Evolutionary conservation across 2,329 filamentous ascomycete species (phyloP), one percentile per base, ranked within the genome.

Genomic region (Cladosporium sp.): DNA sequence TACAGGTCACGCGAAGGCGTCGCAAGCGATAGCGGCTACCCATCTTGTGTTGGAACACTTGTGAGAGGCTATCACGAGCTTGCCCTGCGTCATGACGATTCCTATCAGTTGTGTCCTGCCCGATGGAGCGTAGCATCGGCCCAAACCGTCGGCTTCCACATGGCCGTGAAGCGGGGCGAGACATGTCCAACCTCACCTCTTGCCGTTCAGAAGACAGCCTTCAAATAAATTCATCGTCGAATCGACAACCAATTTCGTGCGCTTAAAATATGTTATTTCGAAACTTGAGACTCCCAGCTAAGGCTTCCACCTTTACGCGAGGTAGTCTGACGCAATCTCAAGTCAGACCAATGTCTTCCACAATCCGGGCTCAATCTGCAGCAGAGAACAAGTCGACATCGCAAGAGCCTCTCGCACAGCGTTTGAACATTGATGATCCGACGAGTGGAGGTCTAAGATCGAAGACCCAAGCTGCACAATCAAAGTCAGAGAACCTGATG

Each of bases 61-160:
- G 8, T 6, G 25, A 12, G 13, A n/a, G 28, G 40, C 52, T 25
- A 55, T 55, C 52, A 55, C 52, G 52, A 55, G 52, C 40, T 55
- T 55, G 17, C 40, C 8, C 40, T 45, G 52, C 40, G 40, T 55
- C 39, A 55, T 55, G 52, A 55, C 52, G 52, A 55, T 55, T 55
- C 40, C 52, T 55, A 47, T 55, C 52, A 34, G 37, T 37, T 53
- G 20, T 19, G 36, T 42, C 52, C 52, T 55, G 52, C 52, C 52
- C 39, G 19, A 47, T 45, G 20, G 19, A 55, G 52, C 32, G 35
- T 55, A 55, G 52, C 32, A 42, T 42, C 39, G 39, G 39, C 9
- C n/a, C 28, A 48, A 19, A 5, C 20, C 39, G 40, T 24, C 50
- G 50, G 50, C 49, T 28, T 52, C 9, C 32, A 52, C 49, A 37